A percentile compares a stretch with the other conserved stretches of the same genome.
phyloP scores from a whole-genome alignment of 352 stramenopile genomes.

The Phytophthora europaea region DNA sequence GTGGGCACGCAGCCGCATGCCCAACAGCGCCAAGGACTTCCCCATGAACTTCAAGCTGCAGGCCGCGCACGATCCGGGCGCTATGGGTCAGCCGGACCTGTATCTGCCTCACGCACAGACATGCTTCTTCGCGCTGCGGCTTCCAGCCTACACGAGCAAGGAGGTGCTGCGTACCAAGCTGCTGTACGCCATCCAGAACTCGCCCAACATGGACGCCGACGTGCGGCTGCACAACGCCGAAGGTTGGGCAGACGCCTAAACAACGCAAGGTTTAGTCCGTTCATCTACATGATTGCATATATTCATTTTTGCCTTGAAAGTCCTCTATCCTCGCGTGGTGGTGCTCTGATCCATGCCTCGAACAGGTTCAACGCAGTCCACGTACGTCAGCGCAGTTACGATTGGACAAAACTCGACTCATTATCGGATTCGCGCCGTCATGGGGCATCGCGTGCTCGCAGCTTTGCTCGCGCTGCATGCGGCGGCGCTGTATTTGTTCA shows the following conservation, averaged over 20 bases:
- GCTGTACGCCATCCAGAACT: conserved; percentile 96
- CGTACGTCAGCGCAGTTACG: conserved; percentile 9
- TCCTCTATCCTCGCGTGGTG: neutral
- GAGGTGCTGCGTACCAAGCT: conserved; percentile 89
- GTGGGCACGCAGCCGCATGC: conserved; percentile 97
- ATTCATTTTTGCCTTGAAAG: conserved; percentile 15
- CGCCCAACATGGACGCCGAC: conserved; percentile 96
- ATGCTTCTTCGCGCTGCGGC: conserved; percentile 98
- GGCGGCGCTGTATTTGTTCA: conserved; percentile 84
- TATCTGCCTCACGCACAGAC: conserved; percentile 99
- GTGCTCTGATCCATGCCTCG: neutral
- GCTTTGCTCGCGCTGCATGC: conserved; percentile 60
- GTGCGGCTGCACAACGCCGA: conserved; percentile 93
- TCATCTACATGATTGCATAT: conserved; percentile 31
- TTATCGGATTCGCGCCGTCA: conserved; percentile 18
- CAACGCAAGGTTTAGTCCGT: neutral
- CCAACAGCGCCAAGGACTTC: conserved; percentile 97
- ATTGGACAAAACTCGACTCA: conserved; percentile 21
- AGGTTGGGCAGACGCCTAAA: conserved; percentile 87
- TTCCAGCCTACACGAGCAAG: conserved; percentile 96
- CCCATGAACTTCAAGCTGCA: conserved; percentile 96
- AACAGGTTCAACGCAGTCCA: neutral
- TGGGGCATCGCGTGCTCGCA: conserved; percentile 33
- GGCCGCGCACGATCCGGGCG: conserved; percentile 83
- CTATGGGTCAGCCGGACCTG: conserved; percentile 79